A percentile compares a stretch with the other conserved stretches of the same genome.
Evolutionary conservation across 139 green algal species (phyloP).

Genomic region (Pleodorina starrii): DNA sequence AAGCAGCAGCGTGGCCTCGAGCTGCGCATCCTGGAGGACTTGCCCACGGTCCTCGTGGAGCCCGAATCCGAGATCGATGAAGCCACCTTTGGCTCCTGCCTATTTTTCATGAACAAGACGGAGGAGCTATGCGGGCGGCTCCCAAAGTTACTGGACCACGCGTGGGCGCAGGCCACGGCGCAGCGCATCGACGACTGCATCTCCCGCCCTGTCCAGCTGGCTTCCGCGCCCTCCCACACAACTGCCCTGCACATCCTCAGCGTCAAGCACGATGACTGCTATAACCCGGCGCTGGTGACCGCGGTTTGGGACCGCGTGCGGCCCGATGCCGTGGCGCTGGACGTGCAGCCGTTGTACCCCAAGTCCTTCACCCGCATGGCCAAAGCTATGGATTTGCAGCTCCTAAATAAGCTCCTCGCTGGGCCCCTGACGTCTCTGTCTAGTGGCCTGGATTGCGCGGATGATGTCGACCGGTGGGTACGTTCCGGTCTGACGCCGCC

Average conservation of each 20-base stretch:
- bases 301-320: slow-evolving; percentile 5
- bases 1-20: background rate
- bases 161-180: background rate
- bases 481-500: no score
- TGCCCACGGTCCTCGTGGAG: background rate
- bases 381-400: background rate
- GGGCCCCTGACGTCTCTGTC: background rate
- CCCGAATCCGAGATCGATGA: background rate
- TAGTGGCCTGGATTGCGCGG: background rate
- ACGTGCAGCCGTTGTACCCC: slow-evolving; percentile 29
- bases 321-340: slow-evolving; percentile 23
- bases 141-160: slow-evolving; percentile 7
- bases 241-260: slow-evolving; percentile 10
- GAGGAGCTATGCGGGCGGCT: slow-evolving; percentile 38
- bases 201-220: background rate
- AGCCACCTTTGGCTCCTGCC: background rate
- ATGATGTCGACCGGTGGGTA: slow-evolving; percentile 22
- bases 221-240: background rate
- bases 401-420: background rate
- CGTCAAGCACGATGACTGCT: slow-evolving; percentile 23
- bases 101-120: slow-evolving; percentile 44
- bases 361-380: slow-evolving; percentile 39
- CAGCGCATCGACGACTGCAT: slow-evolving; percentile 14
- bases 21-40: slow-evolving; percentile 1
- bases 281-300: slow-evolving; percentile 21